Conservation (phyloP, 2,329 filamentous ascomycete species). For the Trichoderma aggressivum region DNA sequence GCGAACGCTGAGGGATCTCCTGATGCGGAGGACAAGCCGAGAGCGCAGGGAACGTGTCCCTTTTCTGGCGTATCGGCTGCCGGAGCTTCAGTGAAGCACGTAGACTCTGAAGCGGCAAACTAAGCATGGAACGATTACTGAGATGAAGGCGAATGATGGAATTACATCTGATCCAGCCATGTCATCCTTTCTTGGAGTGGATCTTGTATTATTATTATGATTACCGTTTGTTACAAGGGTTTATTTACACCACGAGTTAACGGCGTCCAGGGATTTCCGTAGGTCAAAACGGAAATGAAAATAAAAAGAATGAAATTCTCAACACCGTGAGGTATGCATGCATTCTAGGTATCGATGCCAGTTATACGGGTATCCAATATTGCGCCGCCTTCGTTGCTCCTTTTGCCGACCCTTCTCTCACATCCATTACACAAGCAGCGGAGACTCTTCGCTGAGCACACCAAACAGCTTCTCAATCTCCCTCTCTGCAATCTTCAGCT, state of each 20-base stretch:
- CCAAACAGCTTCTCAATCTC: conserved; percentile 59
- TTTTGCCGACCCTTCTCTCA: no score
- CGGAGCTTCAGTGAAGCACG: not conserved
- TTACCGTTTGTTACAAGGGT: not conserved
- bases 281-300: not conserved
- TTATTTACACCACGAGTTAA: not conserved
- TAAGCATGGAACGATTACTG: not conserved
- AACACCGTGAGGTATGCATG: not conserved
- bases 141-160: not conserved
- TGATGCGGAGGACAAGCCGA: not conserved
- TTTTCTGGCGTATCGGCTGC: conserved; percentile 13
- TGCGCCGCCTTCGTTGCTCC: not conserved
- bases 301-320: not conserved
- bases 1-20: not conserved
- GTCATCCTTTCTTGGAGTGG: not conserved
- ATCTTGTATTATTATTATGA: not conserved
- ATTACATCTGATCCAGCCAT: not conserved
- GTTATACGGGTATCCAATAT: not conserved
- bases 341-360: not conserved
- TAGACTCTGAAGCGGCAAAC: not conserved
- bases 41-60: not conserved
- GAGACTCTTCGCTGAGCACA: conserved; percentile 37
- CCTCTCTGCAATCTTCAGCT: conserved; percentile 53
- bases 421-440: conserved; percentile 15
- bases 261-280: not conserved